Evolutionary conservation across 352 stramenopile genomes (phyloP).

Genomic region (Globisporangium cystogenes): DNA sequence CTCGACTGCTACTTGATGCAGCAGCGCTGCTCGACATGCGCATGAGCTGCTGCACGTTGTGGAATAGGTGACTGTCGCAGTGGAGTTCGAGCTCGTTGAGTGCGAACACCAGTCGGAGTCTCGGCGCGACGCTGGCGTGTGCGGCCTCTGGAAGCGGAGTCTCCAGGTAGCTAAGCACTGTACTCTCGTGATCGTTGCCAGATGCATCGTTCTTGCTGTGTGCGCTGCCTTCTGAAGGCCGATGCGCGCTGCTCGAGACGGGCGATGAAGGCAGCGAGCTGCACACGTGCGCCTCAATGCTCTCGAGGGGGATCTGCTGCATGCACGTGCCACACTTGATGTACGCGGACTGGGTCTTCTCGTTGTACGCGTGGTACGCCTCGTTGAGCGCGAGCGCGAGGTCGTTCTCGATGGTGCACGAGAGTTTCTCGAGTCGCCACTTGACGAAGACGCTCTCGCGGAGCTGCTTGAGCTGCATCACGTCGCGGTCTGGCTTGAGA

Average conservation of each 20-base stretch:
- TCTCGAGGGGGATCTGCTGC: conserved; percentile 50
- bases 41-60: conserved; percentile 29
- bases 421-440: conserved; percentile 42
- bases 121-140: conserved; percentile 10
- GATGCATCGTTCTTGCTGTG: not conserved
- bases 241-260: not conserved
- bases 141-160: not conserved
- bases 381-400: conserved; percentile 42
- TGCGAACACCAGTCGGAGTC: conserved; percentile 32
- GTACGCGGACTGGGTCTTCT: conserved; percentile 42
- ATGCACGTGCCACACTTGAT: conserved; percentile 58
- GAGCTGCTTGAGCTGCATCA: conserved; percentile 40
- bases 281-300: conserved; percentile 52
- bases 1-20: not conserved
- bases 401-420: conserved; percentile 42
- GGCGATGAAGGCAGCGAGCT: conserved; percentile 13
- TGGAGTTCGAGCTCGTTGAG: conserved; percentile 52
- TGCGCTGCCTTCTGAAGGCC: not conserved
- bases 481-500: conserved; percentile 48
- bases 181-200: not conserved
- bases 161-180: no score
- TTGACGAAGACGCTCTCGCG: conserved; percentile 30
- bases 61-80: conserved; percentile 28
- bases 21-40: not conserved
- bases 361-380: conserved; percentile 40